Evolutionary conservation across 1,139 yeast genomes (phyloP).

Genomic region (Protomyces inouyei): DNA sequence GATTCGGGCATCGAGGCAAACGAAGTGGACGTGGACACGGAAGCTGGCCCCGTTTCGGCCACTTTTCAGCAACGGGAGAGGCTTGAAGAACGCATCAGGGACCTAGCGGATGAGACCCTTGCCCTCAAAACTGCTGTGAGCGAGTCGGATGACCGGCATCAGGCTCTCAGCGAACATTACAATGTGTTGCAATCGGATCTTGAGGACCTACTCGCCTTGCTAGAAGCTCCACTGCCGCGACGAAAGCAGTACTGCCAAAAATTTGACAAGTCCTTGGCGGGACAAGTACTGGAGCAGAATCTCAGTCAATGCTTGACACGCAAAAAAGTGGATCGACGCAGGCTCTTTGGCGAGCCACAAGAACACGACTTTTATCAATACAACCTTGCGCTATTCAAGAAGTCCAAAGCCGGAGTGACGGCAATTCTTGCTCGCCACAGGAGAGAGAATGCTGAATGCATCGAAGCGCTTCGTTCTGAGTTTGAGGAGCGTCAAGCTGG

Average conservation of each 20-base stretch:
- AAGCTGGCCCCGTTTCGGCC: too few species aligned
- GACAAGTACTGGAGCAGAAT: not conserved
- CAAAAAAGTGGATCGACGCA: not conserved
- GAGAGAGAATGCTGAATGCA: not conserved
- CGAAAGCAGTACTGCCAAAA: not conserved
- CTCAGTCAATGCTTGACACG: not conserved
- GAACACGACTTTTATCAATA: slow-evolving; percentile 4
- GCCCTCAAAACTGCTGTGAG: not conserved
- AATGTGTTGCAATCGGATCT: not conserved
- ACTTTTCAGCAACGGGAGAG: not conserved
- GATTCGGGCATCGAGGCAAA: too few species aligned
- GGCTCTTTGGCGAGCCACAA: slow-evolving; percentile 1
- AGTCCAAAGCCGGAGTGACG: not conserved
- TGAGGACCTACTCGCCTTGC: not conserved
- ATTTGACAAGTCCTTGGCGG: not conserved
- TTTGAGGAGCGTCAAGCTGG: slow-evolving; percentile 3
- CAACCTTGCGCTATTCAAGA: slow-evolving; percentile 2
- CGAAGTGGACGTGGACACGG: too few species aligned
- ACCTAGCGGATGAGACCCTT: not conserved
- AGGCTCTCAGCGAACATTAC: not conserved
- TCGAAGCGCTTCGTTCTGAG: slow-evolving; percentile 1
- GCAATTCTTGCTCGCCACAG: not conserved
- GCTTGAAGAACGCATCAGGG: not conserved
- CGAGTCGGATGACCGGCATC: not conserved
- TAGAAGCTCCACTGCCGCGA: not conserved